Evolutionary conservation across 306 rosid species (phyloP), one percentile per base, ranked within the genome.

Genomic region (Malus sieversii): DNA sequence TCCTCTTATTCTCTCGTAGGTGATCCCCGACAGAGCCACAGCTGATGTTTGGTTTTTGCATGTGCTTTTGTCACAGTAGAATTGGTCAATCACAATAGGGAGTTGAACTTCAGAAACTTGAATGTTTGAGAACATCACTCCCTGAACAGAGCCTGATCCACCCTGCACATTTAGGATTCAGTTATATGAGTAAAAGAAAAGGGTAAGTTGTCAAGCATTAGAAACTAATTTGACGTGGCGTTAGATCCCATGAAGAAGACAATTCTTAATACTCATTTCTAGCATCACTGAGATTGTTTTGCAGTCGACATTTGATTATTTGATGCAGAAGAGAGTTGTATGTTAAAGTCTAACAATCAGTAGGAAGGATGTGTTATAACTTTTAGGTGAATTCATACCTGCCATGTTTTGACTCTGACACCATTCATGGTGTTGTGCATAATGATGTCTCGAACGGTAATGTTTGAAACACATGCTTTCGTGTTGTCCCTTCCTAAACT

Each of bases 331-430:
- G 70, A 35, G 46, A 35, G 22, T 35, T 35, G 20, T 61, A 61
- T 61, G 66, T 61, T 61, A 27, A 61, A 61, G n/a, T 61, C 20
- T 27, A 61, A 27, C 12, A 61, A 22, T 22, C 64, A 4, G 64
- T 6, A 59, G 64, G 64, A 48, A 48, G 20, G 20, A 48, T 48
- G 20, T 22, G 25, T 59, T 4, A 22, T 11, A 62, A 27, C 66
- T 27, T 67, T 45, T 67, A 32, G 65, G 18, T 29, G 29, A 75
- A 62, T 73, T 5, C 64, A 16, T 90, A 94, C 98, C 98, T 94
- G 98, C 98, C 97, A 95, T 74, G 98, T 95, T 88, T 95, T 95
- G 86, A 95, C 93, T 82, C 98, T 87, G 48, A 95, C 97, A 58
- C 98, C 98, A 79, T 65, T 92, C 98, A 95, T 92, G 58, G 98